Evolutionary conservation across 805 yeast genomes (phyloP), one percentile per base, ranked within the genome.

Genomic region (Ogataea nitratoaversa): DNA sequence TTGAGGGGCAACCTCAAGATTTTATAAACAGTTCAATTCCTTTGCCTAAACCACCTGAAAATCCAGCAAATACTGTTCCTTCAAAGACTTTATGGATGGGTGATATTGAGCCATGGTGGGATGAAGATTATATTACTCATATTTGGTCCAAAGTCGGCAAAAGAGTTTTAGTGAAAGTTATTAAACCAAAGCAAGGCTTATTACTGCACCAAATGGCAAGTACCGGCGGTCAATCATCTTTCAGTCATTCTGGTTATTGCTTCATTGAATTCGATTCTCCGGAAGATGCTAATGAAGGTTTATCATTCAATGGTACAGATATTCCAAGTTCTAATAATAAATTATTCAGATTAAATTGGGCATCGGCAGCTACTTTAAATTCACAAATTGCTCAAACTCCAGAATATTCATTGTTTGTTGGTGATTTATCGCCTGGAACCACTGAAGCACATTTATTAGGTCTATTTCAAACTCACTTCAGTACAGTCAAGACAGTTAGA

Each of bases 71-170:
- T 33, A 66, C 72, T 2, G 66, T 60, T 7, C 68, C 73, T 12
- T 88, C 95, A 19, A 71, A 83, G 44, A 84, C 95, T 1, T 64
- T 84, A 24, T 84, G 95, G 95, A 84, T 84, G 95, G 95, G 95
- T 9, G 93, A 84, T 60, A 66, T 84, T 49, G 91, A 84, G 55
- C 87, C 91, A 1, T 77, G 83, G 76, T 76, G 83, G 53, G 87
- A 82, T 55, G 93, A 84, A 56, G 67, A 64, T 3, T 76, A 78
- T 19, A 66, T 77, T 13, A 67, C 70, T 36, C 65, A 77, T 34
- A 67, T 86, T 59, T 83, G 89, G 88, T 67, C 68, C 23, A 63
- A 73, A 19, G 52, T 79, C 37, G 71, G 74, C 40, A 76, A 74
- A 49, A 57, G 66, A 23, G 91, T 84, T 20, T 60, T 67, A 22